phyloP scores from a whole-genome alignment of 495 filamentous ascomycete species.

The Penicillium coffeae region DNA sequence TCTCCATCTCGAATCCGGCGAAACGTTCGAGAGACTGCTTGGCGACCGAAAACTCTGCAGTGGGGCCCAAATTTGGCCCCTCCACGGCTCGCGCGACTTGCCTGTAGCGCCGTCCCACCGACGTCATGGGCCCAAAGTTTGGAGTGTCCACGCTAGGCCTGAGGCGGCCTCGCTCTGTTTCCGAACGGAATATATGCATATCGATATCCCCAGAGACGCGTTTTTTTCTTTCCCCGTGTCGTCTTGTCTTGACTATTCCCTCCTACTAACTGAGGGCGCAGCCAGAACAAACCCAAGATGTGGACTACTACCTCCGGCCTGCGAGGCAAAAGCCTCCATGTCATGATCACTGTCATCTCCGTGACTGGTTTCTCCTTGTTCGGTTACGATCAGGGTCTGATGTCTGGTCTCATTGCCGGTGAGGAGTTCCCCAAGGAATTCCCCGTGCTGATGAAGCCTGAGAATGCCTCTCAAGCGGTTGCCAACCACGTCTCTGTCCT shows the following conservation, averaged over 20 bases:
- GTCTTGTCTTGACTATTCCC: background rate
- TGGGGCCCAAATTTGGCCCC: constrained; percentile 1
- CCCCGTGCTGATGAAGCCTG: constrained; percentile 47
- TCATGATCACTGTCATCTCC: constrained; percentile 37
- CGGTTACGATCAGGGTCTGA: constrained; percentile 68
- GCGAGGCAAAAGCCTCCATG: constrained; percentile 32
- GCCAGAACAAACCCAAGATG: constrained; percentile 23
- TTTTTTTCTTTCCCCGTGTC: background rate
- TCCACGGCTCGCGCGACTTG: constrained; percentile 5
- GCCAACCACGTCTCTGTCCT: constrained; percentile 56
- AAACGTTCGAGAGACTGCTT: background rate
- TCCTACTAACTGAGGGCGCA: background rate
- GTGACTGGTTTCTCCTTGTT: constrained; percentile 68
- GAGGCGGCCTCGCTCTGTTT: background rate
- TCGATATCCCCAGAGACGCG: background rate
- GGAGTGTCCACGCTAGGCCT: background rate
- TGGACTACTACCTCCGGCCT: constrained; percentile 38
- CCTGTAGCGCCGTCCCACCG: background rate
- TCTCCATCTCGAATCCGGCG: background rate
- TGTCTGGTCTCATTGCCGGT: constrained; percentile 76
- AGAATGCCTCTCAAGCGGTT: background rate
- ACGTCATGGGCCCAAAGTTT: background rate
- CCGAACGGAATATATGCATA: background rate
- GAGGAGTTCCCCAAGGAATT: constrained; percentile 63
- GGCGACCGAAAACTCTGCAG: background rate